Percentiles rank a stretch among this genome's conserved stretches.
Conservation (phyloP, 202 grass and related monocot genomes). For the Thinopyrum obtusiflorum region DNA sequence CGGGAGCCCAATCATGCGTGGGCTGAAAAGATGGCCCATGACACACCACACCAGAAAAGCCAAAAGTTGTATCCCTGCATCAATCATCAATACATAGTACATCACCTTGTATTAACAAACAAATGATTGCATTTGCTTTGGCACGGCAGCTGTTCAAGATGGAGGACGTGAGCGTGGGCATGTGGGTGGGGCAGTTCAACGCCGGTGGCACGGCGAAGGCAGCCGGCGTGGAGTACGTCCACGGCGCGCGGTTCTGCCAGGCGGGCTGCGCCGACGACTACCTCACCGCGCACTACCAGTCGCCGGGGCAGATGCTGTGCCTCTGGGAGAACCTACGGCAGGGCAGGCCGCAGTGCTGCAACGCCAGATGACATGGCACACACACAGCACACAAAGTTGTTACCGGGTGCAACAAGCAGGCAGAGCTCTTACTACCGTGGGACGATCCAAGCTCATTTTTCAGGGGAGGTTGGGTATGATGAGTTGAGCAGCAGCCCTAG, state of each 20-base stretch:
- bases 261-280: constrained; percentile 50
- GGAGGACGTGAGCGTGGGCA: constrained; percentile 88
- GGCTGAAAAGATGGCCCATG: constrained; percentile 35
- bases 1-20: constrained; percentile 31
- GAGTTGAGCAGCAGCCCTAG: neutral
- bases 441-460: constrained; percentile 8
- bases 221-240: constrained; percentile 41
- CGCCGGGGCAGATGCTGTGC: constrained; percentile 59
- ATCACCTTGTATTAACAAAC: too few species aligned
- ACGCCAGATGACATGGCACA: constrained; percentile 38
- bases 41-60: constrained; percentile 10
- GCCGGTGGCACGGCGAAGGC: neutral
- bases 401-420: neutral
- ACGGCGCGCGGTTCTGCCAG: constrained; percentile 50
- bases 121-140: constrained; percentile 38
- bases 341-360: constrained; percentile 57
- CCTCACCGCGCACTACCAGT: constrained; percentile 66
- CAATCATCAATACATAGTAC: too few species aligned
- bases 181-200: constrained; percentile 68
- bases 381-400: neutral
- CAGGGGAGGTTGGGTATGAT: neutral
- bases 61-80: constrained; percentile 18
- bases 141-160: constrained; percentile 74
- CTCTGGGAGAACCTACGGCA: constrained; percentile 54
- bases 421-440: neutral